Evolutionary conservation across 75 land plant species (phyloP).

Genomic region (Pinus taeda): DNA sequence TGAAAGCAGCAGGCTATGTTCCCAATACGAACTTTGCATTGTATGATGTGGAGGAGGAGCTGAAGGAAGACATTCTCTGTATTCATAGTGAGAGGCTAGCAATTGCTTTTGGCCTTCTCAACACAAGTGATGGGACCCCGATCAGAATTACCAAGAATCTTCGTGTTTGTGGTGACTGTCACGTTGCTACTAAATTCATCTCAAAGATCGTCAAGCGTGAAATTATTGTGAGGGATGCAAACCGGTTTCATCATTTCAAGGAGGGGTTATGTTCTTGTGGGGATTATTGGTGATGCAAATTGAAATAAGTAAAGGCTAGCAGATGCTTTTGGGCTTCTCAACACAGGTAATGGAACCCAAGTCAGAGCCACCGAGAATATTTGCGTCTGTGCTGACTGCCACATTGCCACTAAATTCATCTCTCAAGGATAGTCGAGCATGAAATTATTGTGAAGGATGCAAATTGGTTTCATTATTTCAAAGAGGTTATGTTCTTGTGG

Average conservation of each 20-base stretch:
- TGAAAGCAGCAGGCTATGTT: slow-evolving; percentile 15
- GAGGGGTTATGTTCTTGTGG: too few relatives aligned
- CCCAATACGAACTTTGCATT: slow-evolving; percentile 9
- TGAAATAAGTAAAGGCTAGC: slow-evolving; percentile 4
- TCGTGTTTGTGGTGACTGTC: too few relatives aligned
- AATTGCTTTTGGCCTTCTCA: too few relatives aligned
- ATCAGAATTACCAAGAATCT: too few relatives aligned
- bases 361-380: slow-evolving; percentile 9
- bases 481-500: slow-evolving; percentile 28
- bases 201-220: too few relatives aligned
- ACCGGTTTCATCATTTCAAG: too few relatives aligned
- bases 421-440: slow-evolving; percentile 10
- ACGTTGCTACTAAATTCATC: too few relatives aligned
- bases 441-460: slow-evolving; percentile 22
- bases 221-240: too few relatives aligned
- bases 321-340: slow-evolving; percentile 24
- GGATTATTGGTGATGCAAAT: too few relatives aligned
- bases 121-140: too few relatives aligned
- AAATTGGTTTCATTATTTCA: slow-evolving; percentile 20
- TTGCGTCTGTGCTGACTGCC: slow-evolving; percentile 22
- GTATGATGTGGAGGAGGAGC: slow-evolving; percentile 9
- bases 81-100: slow-evolving; percentile 19
- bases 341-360: slow-evolving; percentile 14
- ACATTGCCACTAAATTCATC: slow-evolving; percentile 16
- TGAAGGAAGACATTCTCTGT: slow-evolving; percentile 4